Percentiles rank a stretch among this genome's conserved stretches.
phyloP scores from a whole-genome alignment of 257 asterid genomes.

The Primulina tabacum region DNA sequence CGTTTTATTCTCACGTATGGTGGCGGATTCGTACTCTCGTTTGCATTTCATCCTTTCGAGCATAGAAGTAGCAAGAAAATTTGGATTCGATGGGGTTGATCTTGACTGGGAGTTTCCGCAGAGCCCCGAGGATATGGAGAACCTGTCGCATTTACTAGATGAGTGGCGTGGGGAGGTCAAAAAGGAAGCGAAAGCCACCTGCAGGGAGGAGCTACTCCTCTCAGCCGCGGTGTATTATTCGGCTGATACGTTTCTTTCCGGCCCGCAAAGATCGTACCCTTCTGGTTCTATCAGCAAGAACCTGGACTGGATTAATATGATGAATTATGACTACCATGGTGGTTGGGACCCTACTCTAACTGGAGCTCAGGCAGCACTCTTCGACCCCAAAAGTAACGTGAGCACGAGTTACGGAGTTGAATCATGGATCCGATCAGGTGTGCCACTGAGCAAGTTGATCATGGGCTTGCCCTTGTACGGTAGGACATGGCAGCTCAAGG shows the following conservation, averaged over 20 bases:
- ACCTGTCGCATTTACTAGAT: slow-evolving; percentile 36
- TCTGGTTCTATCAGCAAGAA: slow-evolving; percentile 45
- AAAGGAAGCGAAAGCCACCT: slow-evolving; percentile 34
- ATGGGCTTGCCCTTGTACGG: slow-evolving; percentile 86
- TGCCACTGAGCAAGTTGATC: slow-evolving; percentile 47
- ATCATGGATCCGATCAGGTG: slow-evolving; percentile 66
- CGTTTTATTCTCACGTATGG: slow-evolving; percentile 47
- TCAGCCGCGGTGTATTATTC: slow-evolving; percentile 82
- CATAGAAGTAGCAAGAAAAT: slow-evolving; percentile 61
- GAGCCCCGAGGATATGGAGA: slow-evolving; percentile 48
- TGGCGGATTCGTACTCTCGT: slow-evolving; percentile 32
- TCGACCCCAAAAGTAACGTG: slow-evolving; percentile 47
- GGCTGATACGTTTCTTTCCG: slow-evolving; percentile 32
- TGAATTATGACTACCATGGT: slow-evolving; percentile 75
- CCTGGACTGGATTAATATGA: slow-evolving; percentile 71
- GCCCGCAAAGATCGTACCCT: slow-evolving; percentile 47
- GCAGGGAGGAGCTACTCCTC: slow-evolving; percentile 52
- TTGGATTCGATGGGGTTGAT: slow-evolving; percentile 69
- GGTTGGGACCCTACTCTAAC: slow-evolving; percentile 58
- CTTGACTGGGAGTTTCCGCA: slow-evolving; percentile 81
- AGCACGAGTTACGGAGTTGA: slow-evolving; percentile 67
- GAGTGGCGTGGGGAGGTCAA: slow-evolving; percentile 66
- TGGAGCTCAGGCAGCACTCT: slow-evolving; percentile 76
- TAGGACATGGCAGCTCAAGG: slow-evolving; percentile 67
- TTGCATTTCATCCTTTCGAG: slow-evolving; percentile 50